Conservation (phyloP, 176 grass and related monocot species). For the Dactylis glomerata region DNA sequence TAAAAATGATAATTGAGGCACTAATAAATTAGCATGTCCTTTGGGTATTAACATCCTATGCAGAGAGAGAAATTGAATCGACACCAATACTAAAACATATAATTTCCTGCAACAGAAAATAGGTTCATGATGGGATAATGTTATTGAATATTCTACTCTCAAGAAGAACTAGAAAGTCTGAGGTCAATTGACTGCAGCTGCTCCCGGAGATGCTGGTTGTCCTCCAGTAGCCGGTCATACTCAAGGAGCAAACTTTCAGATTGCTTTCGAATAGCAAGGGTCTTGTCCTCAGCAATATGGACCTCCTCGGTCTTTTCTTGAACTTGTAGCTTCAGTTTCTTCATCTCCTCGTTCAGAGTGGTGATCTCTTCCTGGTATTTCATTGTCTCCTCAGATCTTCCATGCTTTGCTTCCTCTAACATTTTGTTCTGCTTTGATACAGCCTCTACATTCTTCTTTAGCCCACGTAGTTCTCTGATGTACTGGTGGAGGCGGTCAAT, state of each 20-base stretch:
- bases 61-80: constrained; percentile 4
- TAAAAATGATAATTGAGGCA: background rate
- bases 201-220: constrained; percentile 69
- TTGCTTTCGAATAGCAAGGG: constrained; percentile 56
- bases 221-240: constrained; percentile 79
- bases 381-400: constrained; percentile 39
- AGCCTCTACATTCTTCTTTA: constrained; percentile 70
- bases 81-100: background rate
- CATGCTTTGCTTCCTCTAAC: constrained; percentile 65
- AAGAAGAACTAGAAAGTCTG: constrained; percentile 46
- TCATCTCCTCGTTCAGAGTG: constrained; percentile 54
- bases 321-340: constrained; percentile 63
- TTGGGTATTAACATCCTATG: constrained; percentile 1
- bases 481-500: constrained; percentile 83
- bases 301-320: constrained; percentile 53
- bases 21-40: constrained; percentile 4
- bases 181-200: constrained; percentile 66
- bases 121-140: constrained; percentile 3
- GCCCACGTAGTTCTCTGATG: constrained; percentile 62
- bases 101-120: constrained; percentile 14
- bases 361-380: constrained; percentile 47
- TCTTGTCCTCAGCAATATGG: constrained; percentile 53
- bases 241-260: constrained; percentile 74
- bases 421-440: constrained; percentile 59
- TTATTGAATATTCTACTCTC: constrained; percentile 42